These are phyloP conservation scores for Saturnispora quitensis DNA, from an alignment of 805 yeast genomes.

Conservation along the genomic window DNA sequence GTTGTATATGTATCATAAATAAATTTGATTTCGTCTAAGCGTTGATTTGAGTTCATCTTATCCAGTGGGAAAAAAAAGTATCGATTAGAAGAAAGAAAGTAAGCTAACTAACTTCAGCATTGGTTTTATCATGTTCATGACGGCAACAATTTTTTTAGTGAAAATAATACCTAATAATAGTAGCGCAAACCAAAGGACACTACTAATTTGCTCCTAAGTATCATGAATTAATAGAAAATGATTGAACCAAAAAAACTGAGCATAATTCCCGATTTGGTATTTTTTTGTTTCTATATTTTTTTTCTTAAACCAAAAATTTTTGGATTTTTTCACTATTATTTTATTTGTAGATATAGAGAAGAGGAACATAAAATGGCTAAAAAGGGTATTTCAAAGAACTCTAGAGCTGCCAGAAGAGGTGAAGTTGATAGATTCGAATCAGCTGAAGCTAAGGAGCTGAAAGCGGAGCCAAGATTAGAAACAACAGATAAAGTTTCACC, in stretches of 20 bases:
- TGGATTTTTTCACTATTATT: background rate
- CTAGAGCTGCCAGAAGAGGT: constrained; percentile 74
- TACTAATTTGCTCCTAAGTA: too few species aligned
- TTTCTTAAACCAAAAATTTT: background rate
- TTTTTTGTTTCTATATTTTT: background rate
- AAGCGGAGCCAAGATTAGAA: constrained; percentile 48
- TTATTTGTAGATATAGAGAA: background rate
- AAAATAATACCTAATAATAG: too few species aligned
- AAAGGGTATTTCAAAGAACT: constrained; percentile 45
- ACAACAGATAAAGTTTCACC: constrained; percentile 52
- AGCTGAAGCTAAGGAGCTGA: constrained; percentile 38
- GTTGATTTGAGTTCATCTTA: background rate
- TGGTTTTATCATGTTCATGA: background rate
- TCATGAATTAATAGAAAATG: background rate
- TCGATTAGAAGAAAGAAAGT: background rate
- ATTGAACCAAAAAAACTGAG: background rate
- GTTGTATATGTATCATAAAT: constrained; percentile 6
- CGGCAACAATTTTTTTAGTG: background rate
- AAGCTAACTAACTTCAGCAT: background rate
- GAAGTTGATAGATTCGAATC: constrained; percentile 29
- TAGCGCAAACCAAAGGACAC: background rate
- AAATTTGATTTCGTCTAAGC: background rate
- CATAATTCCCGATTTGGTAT: background rate
- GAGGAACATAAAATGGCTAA: constrained; percentile 9
- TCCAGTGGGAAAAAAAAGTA: background rate